Conservation (phyloP, 345 rosid genomes). For the Hibiscus syriacus region DNA sequence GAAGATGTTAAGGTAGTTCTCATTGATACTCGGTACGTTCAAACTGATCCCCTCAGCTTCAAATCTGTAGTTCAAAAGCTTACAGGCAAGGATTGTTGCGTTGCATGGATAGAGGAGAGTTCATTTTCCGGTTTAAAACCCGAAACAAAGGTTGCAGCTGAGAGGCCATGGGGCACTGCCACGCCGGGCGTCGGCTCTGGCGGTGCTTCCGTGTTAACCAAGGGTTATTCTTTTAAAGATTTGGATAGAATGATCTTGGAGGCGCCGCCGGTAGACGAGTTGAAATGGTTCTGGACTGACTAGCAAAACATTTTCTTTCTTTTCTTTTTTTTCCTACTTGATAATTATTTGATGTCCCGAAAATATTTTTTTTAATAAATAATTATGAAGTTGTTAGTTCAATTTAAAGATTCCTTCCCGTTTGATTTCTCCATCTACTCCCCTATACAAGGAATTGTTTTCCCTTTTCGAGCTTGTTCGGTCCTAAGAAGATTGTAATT, state of each 20-base stretch:
- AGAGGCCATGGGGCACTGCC: neutral
- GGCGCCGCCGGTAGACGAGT: conserved; percentile 27
- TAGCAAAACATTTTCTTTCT: too few relatives aligned
- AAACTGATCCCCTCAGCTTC: conserved; percentile 45
- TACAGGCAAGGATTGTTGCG: conserved; percentile 50
- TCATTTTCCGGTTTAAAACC: neutral
- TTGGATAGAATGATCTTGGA: conserved; percentile 26
- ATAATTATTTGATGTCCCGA: too few relatives aligned
- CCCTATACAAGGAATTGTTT: too few relatives aligned
- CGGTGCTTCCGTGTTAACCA: conserved; percentile 9
- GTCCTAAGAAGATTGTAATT: too few relatives aligned
- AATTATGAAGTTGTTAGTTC: too few relatives aligned
- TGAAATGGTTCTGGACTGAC: conserved; percentile 15
- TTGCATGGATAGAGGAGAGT: conserved; percentile 5
- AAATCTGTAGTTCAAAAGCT: conserved; percentile 62
- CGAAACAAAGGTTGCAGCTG: neutral
- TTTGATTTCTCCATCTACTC: neutral
- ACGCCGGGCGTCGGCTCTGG: neutral
- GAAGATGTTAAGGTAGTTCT: conserved; percentile 40
- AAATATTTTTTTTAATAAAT: too few relatives aligned
- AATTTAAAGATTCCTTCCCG: too few relatives aligned
- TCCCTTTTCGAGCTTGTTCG: too few relatives aligned
- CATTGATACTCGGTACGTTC: conserved; percentile 47
- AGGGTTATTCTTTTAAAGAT: conserved; percentile 26
- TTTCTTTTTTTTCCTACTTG: too few relatives aligned